Evolutionary conservation across 139 green algal genomes (phyloP), one percentile per base, ranked within the genome.

Genomic region (Zygnema circumcarinatum): DNA sequence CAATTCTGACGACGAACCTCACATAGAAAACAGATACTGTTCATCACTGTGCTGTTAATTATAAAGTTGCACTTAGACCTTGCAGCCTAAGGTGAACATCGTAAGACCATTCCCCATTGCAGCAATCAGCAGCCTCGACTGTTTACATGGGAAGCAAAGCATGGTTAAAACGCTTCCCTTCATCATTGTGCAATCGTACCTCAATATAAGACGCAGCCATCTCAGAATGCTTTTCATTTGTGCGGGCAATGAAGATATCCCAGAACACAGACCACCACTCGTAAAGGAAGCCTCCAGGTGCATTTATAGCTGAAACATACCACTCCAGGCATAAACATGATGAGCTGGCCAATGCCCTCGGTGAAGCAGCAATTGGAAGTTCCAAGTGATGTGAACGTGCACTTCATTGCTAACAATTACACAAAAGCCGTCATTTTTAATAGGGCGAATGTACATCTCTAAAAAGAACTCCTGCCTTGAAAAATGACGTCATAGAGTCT

Each of bases 261-360:
- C 91, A 94, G 35, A 94, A 94, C 29, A 94, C 85, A 32, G 87
- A 90, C 91, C 91, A 94, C 91, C 91, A 94, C 74, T 94, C 91
- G 69, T 89, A 94, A 1, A 94, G 79, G 76, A 94, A 94, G 0
- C 91, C 91, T 42, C 81, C 76, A 21, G 91, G 91, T 29, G 91
- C 85, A 83, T 94, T 88, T 2, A 94, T 92, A 1, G 85, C 91
- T 93, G 91, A 36, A 89, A 20, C 36, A 41, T 16, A 7, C 7
- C 69, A 78, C 3, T 78, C 11, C 69, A 52, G 16, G 36, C 7
- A 78, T 78, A 38, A 7, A 41, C 69, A 72, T 72, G 25, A 72
- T 33, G 29, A 72, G 25, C 54, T 33, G 25, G 29, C 29, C 54
- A 33, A 72, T 29, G 25, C 29, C 29, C 54, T 29, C 25, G 54